Conservation (phyloP, 73 alveolate genomes). For the Paramecium bursaria region DNA sequence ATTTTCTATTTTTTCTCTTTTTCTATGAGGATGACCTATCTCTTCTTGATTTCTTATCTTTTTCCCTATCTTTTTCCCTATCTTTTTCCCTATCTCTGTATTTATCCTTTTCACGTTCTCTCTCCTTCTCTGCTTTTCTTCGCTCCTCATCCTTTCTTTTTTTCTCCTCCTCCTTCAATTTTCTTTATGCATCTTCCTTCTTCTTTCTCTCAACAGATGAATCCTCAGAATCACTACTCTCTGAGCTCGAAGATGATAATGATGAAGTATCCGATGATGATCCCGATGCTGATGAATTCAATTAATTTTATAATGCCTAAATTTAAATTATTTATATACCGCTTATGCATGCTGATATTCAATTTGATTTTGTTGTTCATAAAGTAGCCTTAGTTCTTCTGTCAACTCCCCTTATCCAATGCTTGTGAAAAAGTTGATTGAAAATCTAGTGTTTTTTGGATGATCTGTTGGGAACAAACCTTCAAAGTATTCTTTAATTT, state of each 20-base stretch:
- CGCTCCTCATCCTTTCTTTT: neutral
- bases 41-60: neutral
- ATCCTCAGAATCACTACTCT: slow-evolving; percentile 1
- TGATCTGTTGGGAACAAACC: slow-evolving; percentile 95
- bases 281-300: no score
- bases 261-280: slow-evolving; percentile 5
- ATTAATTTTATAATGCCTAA: slow-evolving; percentile 49
- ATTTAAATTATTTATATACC: neutral
- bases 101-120: neutral
- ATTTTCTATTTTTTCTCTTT: no score
- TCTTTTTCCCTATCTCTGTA: neutral
- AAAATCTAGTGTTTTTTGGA: slow-evolving; percentile 96
- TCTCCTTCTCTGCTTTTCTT: neutral
- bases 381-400: slow-evolving; percentile 85
- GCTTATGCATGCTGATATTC: slow-evolving; percentile 39
- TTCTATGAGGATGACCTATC: no score
- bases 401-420: slow-evolving; percentile 99
- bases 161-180: slow-evolving; percentile 1
- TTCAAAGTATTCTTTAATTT: slow-evolving; percentile 79
- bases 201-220: slow-evolving; percentile 24
- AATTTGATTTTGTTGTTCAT: slow-evolving; percentile 37
- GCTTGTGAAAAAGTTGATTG: slow-evolving; percentile 97
- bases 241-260: neutral
- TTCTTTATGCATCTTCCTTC: neutral
- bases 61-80: neutral